Evolutionary conservation across 1,284 basidiomycete genomes (phyloP), one percentile per base, ranked within the genome.

Genomic region (Fomitopsis pinicola): DNA sequence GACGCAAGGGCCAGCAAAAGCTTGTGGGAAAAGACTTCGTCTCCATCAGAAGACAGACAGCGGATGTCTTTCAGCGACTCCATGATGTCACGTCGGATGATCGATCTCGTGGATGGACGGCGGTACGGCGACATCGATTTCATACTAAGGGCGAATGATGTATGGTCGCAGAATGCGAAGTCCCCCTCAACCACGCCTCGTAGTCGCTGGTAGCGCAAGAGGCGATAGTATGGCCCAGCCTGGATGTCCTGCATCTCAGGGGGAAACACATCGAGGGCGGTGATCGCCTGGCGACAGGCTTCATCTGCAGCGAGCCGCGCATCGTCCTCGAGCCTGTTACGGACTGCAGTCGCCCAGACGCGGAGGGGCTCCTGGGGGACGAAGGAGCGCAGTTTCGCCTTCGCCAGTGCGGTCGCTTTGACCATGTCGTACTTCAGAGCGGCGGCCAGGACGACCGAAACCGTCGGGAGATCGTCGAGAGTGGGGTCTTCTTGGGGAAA

Each of bases 341-440:
- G 44, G 19, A 45, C 10, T 3, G 58, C 48, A 1, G 55, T 54
- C 15, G 42, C 50, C 50, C 52, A 59, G 3, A 59, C 52, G 12
- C 50, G 40, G 7, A 59, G 28, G 5, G 58, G 58, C 7, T 59
- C 33, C 17, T 35, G 35, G 22, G 19, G 26, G 1, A 28, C 26
- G n/a, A 54, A 55, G 1, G 19, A 33, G 2, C 30, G n/a, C 12
- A 59, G 52, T 5, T 5, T 38, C 40, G 10, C 38, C 26, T 15
- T 57, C 42, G 38, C 48, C 2, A 60, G 10, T 9, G 5, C 30
- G 14, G 36, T 30, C 8, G 55, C 55, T 30, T 52, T 44, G 6
- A 36, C 54, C 63, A 66, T 64, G 28, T 60, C 42, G 35, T 66
- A 64, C 30, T 63, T 63, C 17, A 64, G 42, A 12, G 64, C 59